Evolutionary conservation across 2,329 filamentous ascomycete species (phyloP).

Genomic region (Exserohilum turcica): DNA sequence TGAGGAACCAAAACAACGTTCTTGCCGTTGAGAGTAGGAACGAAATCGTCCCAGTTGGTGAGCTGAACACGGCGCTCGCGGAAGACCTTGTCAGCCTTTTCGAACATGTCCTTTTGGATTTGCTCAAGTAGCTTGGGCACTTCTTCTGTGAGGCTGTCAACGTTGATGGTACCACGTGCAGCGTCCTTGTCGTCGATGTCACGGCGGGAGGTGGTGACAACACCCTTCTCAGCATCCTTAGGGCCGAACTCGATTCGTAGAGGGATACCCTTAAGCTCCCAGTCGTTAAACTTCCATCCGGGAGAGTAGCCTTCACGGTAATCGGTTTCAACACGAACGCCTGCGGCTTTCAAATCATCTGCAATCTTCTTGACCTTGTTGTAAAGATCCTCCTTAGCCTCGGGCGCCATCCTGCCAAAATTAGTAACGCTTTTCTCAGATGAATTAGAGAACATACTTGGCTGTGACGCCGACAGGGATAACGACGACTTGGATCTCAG

Average conservation of each 20-base stretch:
- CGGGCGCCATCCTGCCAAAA: constrained; percentile 57
- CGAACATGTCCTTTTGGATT: constrained; percentile 83
- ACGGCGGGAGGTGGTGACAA: constrained; percentile 83
- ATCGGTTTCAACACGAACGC: constrained; percentile 80
- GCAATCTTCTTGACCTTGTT: constrained; percentile 75
- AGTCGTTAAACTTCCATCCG: constrained; percentile 98
- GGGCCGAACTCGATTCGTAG: constrained; percentile 94
- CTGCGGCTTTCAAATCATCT: constrained; percentile 69
- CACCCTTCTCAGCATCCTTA: constrained; percentile 85
- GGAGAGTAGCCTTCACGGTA: constrained; percentile 86
- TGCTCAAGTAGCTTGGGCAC: constrained; percentile 83
- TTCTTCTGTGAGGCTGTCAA: constrained; percentile 73
- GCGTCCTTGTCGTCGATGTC: constrained; percentile 76
- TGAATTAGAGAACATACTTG: constrained; percentile 63
- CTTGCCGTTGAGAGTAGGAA: constrained; percentile 87
- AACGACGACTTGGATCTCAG: constrained; percentile 83
- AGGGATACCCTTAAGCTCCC: constrained; percentile 95
- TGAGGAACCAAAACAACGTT: constrained; percentile 92
- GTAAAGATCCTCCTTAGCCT: constrained; percentile 77
- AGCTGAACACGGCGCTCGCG: constrained; percentile 79
- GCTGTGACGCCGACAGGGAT: constrained; percentile 93
- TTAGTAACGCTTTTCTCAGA: constrained; percentile 8
- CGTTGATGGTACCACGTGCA: constrained; percentile 67
- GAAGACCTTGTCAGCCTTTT: constrained; percentile 78
- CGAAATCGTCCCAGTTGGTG: constrained; percentile 86